These are phyloP conservation scores for Favolaschia claudopus DNA, from an alignment of 768 basidiomycete species.

Conservation along the genomic window DNA sequence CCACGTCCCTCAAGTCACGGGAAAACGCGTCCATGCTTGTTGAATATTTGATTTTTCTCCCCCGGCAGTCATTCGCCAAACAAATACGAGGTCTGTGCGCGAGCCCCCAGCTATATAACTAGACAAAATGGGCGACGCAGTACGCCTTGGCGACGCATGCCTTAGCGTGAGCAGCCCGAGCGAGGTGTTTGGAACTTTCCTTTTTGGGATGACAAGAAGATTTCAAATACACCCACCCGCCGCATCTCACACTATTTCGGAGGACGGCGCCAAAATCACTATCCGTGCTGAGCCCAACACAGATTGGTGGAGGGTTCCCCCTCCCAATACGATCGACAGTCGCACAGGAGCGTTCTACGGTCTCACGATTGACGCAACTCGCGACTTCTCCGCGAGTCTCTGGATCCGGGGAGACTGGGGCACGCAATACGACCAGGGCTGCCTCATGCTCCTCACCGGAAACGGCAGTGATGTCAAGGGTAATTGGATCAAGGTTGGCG, in stretches of 20 bases:
- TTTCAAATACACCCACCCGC: constrained; percentile 21
- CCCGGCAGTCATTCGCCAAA: no score
- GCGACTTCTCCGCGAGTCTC: constrained; percentile 19
- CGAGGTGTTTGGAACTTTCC: no score
- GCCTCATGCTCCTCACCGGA: constrained; percentile 21
- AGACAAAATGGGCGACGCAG: no score
- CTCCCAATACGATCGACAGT: constrained; percentile 15
- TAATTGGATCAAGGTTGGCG: constrained; percentile 22
- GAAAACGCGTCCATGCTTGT: no score
- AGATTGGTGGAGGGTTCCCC: constrained; percentile 22
- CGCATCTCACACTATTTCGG: constrained; percentile 14
- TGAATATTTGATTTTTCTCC: no score
- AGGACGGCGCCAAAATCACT: constrained; percentile 9
- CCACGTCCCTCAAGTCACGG: no score
- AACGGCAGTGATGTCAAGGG: constrained; percentile 7
- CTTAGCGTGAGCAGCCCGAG: no score
- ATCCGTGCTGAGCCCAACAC: constrained; percentile 14
- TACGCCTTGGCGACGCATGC: no score
- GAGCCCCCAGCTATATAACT: no score
- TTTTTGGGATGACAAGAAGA: no score
- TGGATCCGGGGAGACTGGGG: constrained; percentile 20
- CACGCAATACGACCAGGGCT: constrained; percentile 22
- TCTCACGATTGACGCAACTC: constrained; percentile 15
- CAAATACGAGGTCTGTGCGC: no score
- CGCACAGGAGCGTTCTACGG: constrained; percentile 18